phyloP scores from a whole-genome alignment of 225 moss, liverwort and hornwort species.

The Pseudisothecium myosuroides region DNA sequence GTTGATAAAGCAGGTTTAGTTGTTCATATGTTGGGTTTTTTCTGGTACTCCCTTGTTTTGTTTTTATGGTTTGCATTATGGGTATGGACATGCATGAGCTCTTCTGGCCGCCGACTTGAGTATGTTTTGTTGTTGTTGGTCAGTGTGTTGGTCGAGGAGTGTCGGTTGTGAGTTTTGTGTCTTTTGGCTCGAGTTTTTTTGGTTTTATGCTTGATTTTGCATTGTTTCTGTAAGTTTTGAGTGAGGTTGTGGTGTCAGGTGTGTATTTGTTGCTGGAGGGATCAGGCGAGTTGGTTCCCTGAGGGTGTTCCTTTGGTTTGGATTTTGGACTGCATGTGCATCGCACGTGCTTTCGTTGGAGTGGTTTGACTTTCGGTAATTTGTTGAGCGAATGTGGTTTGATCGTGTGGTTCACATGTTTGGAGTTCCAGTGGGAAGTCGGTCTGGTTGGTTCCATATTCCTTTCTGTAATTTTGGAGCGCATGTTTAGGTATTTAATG shows the following conservation, averaged over 20 bases:
- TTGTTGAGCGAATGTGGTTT: background rate
- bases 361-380: background rate
- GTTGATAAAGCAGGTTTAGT: conserved; percentile 6
- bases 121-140: background rate
- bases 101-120: rapidly evolving
- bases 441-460: background rate
- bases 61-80: background rate
- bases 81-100: background rate
- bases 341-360: background rate
- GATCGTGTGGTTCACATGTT: background rate
- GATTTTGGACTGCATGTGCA: too few species aligned
- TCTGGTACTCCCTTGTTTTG: background rate
- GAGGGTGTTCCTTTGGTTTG: rapidly evolving
- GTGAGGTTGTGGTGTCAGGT: too few species aligned
- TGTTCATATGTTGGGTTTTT: background rate
- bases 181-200: background rate
- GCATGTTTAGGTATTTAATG: background rate
- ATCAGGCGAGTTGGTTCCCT: background rate
- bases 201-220: background rate
- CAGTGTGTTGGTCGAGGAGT: rapidly evolving
- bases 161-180: too few species aligned
- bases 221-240: too few species aligned
- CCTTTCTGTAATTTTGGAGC: background rate
- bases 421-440: too few species aligned
- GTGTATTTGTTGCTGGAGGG: background rate